Conservation (phyloP, 192 early-diverging fungal species). For the Rhizophlyctis rosea region DNA sequence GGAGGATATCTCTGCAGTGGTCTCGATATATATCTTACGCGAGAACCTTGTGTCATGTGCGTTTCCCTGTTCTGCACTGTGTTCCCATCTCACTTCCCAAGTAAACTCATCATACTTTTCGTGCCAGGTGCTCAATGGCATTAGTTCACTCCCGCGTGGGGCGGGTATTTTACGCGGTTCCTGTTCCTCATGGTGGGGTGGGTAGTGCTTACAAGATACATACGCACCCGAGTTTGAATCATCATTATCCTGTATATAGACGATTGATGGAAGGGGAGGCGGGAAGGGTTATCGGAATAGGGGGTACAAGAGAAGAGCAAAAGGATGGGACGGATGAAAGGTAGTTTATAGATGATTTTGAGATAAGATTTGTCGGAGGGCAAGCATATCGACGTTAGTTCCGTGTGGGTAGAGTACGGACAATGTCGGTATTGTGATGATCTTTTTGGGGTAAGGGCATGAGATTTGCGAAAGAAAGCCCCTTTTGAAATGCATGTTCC, state of each 20-base stretch:
- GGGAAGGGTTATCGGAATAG: too few relatives aligned
- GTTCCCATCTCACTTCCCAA: background rate
- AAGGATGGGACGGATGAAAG: too few relatives aligned
- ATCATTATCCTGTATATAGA: slow-evolving; percentile 65
- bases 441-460: too few relatives aligned
- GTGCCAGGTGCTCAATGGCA: slow-evolving; percentile 79
- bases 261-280: slow-evolving; percentile 3
- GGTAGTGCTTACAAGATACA: slow-evolving; percentile 68
- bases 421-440: too few relatives aligned
- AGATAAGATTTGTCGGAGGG: too few relatives aligned
- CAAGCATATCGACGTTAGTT: too few relatives aligned
- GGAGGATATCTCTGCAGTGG: slow-evolving; percentile 76
- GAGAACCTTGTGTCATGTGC: slow-evolving; percentile 89
- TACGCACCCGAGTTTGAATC: slow-evolving; percentile 65
- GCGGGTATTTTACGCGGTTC: slow-evolving; percentile 71
- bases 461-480: too few relatives aligned
- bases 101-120: slow-evolving; percentile 16
- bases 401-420: too few relatives aligned
- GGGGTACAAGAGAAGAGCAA: too few relatives aligned
- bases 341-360: too few relatives aligned
- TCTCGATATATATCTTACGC: slow-evolving; percentile 74
- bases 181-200: slow-evolving; percentile 32
- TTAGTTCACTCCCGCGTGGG: slow-evolving; percentile 89
- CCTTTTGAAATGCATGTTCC: too few relatives aligned
- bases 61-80: slow-evolving; percentile 6